These are phyloP conservation scores for Vaccinium myrtillus DNA, from an alignment of 148 eudicot species.

Conservation along the genomic window DNA sequence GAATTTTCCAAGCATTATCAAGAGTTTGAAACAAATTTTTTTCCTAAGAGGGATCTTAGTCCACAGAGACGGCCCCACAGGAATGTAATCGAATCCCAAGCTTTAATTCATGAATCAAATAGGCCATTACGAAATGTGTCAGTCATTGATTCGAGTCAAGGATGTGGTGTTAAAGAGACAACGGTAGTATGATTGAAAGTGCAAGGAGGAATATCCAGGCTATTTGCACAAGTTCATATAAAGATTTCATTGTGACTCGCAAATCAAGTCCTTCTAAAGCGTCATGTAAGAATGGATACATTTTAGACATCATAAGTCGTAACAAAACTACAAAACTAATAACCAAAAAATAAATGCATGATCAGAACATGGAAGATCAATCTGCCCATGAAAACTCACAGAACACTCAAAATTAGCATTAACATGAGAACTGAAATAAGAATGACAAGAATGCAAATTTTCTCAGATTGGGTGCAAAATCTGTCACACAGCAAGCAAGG, in stretches of 20 bases:
- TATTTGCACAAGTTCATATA: not conserved
- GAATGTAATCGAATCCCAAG: not conserved
- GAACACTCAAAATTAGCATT: not conserved
- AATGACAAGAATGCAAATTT: no score
- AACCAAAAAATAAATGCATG: not conserved
- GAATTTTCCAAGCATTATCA: not conserved
- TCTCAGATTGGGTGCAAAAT: no score
- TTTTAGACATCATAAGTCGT: not conserved
- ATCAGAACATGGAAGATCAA: not conserved
- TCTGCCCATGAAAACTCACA: not conserved
- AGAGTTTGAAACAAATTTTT: not conserved
- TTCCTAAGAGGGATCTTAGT: not conserved
- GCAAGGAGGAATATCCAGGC: no score
- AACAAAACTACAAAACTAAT: not conserved
- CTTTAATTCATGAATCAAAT: not conserved
- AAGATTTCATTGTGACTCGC: not conserved
- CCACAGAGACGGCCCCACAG: not conserved
- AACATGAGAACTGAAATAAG: no score
- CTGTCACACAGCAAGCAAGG: no score
- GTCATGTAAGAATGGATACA: not conserved
- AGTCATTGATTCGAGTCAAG: not conserved
- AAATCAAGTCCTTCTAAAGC: no score
- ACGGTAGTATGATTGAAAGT: no score
- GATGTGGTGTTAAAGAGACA: not conserved
- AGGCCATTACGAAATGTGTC: not conserved